Percentiles rank a stretch among this genome's conserved stretches.
phyloP scores from a whole-genome alignment of 768 basidiomycete genomes.

The Xerocomellus amylosporus region DNA sequence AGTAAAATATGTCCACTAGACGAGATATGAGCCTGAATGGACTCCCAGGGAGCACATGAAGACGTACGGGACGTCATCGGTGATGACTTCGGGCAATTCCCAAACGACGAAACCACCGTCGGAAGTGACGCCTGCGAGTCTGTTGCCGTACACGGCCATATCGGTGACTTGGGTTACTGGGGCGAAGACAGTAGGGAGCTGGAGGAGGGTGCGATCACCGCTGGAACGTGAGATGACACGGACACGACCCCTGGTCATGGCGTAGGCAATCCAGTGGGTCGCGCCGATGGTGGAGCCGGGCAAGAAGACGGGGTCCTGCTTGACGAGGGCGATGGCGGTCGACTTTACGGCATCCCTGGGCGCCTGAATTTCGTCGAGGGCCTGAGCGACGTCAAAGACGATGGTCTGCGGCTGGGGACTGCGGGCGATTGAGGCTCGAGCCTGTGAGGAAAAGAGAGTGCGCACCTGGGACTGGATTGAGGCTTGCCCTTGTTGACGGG shows the following conservation, averaged over 20 bases:
- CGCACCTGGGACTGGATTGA: conserved; percentile 59
- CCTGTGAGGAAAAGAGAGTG: background rate
- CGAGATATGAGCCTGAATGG: conserved; percentile 5
- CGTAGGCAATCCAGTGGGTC: conserved; percentile 90
- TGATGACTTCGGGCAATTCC: conserved; percentile 81
- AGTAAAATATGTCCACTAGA: conserved; percentile 63
- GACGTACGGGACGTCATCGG: conserved; percentile 82
- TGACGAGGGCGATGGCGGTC: conserved; percentile 87
- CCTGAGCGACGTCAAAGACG: conserved; percentile 70
- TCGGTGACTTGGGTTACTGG: conserved; percentile 66
- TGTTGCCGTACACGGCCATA: conserved; percentile 82
- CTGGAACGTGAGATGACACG: conserved; percentile 87
- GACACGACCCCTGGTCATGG: conserved; percentile 89
- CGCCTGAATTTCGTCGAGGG: conserved; percentile 73
- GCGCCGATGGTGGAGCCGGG: conserved; percentile 88
- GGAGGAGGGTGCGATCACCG: conserved; percentile 83
- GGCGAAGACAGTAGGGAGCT: conserved; percentile 64
- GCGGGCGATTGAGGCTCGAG: background rate
- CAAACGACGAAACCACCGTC: conserved; percentile 89
- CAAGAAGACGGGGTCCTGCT: conserved; percentile 79
- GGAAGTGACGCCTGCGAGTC: conserved; percentile 81
- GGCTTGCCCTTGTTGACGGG: conserved; percentile 42
- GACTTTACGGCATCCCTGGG: conserved; percentile 76
- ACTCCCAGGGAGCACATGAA: background rate
- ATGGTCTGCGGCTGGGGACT: conserved; percentile 68